Percentiles rank a stretch among this genome's conserved stretches.
Conservation (phyloP, 768 basidiomycete genomes). For the Leccinum truebloodii region DNA sequence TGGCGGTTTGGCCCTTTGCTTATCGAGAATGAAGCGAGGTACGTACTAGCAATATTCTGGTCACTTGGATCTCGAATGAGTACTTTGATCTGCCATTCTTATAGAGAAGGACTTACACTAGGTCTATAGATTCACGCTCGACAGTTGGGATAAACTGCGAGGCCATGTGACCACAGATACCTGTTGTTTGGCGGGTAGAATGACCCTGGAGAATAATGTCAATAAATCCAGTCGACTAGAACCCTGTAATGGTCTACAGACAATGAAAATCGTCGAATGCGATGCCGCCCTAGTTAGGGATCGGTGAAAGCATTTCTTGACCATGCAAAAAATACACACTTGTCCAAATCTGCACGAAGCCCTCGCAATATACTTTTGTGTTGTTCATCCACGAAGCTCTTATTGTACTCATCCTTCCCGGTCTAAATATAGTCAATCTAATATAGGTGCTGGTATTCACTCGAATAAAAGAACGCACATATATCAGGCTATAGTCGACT, state of each 20-base stretch:
- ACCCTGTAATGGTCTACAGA: slow-evolving; percentile 32
- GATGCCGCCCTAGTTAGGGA: slow-evolving; percentile 48
- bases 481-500: slow-evolving; percentile 9
- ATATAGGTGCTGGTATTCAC: neutral
- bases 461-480: neutral
- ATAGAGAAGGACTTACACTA: neutral
- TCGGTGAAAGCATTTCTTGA: neutral
- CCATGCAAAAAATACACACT: slow-evolving; percentile 7
- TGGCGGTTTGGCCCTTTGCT: neutral
- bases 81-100: neutral
- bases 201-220: neutral
- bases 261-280: slow-evolving; percentile 76
- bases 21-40: neutral
- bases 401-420: slow-evolving; percentile 8
- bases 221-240: neutral
- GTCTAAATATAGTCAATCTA: neutral
- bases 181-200: neutral
- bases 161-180: neutral
- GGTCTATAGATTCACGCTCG: neutral
- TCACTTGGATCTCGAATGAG: neutral
- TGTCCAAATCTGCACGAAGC: slow-evolving; percentile 10
- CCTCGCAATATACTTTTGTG: slow-evolving; percentile 4
- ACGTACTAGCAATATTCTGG: neutral
- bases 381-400: neutral
- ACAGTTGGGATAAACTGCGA: slow-evolving; percentile 1